Evolutionary conservation across 2,329 filamentous ascomycete genomes (phyloP), one percentile per base, ranked within the genome.

Genomic region (Alternaria arbusti): DNA sequence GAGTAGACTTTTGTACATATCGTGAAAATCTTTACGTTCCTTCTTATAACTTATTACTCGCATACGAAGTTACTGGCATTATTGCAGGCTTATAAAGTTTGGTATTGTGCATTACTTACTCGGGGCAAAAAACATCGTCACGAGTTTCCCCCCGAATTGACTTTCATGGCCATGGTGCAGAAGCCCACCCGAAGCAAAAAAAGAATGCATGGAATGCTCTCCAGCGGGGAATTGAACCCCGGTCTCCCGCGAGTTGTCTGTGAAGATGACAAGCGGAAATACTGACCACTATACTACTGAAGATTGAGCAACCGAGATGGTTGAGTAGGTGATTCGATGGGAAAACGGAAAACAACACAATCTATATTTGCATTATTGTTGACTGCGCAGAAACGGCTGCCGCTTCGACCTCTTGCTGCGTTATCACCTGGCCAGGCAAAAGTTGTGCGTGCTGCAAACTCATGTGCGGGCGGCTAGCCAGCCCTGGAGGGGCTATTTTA

Each of bases 271-370:
- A 51, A 51, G 49, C 49, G 49, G 49, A 51, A 51, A 51, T 51
- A 51, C 49, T 51, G 49, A 51, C 49, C 49, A 51, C 49, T 51
- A 51, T 51, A 51, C 49, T 51, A 51, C 49, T 51, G 49, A 51
- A 51, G 49, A 51, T 51, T 20, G 17, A 28, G 20, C 20, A 51
- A 51, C 49, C 49, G 15, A 32, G 13, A 51, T 0, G 49, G 49
- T 6, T 51, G 28, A 36, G 49, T 51, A 36, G 49, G 17, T 51
- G 13, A n/a, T 51, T 51, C 8, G 20, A 51, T 36, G 17, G 3
- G 20, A 20, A 20, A 20, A 20, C 20, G 20, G 20, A 20, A 20
- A 2, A 20, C 3, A 20, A 20, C 20, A 3, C 3, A 3, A 2
- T 20, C 3, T 3, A 20, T 20, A 20, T 20, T 20, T 20, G 3